Conservation (phyloP, 257 asterid genomes). For the Scutellaria galericulata region DNA sequence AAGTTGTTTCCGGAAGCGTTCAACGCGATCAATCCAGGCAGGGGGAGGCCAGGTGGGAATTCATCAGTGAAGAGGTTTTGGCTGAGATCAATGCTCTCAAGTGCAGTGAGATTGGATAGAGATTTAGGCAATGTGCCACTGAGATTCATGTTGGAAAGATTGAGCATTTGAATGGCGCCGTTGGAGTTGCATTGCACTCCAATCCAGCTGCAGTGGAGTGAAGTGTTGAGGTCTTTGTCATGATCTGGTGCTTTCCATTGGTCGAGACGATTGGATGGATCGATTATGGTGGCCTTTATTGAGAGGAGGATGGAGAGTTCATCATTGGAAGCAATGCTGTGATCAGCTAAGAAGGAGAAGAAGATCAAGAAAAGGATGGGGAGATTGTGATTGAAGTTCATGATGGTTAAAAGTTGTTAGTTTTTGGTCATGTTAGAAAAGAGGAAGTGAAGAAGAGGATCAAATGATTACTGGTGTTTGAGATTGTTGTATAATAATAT, state of each 20-base stretch:
- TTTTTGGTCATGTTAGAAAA: too few species aligned
- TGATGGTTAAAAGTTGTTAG: too few species aligned
- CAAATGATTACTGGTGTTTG: too few species aligned
- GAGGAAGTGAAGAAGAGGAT: too few species aligned
- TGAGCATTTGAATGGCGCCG: conserved; percentile 55
- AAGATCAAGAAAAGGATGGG: conserved; percentile 23
- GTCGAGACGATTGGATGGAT: conserved; percentile 58
- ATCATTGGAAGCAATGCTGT: conserved; percentile 15
- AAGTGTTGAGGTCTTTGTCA: conserved; percentile 22
- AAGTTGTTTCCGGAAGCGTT: conserved; percentile 82
- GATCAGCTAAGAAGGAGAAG: conserved; percentile 4
- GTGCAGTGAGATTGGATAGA: conserved; percentile 54
- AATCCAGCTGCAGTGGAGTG: conserved; percentile 64
- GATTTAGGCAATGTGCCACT: conserved; percentile 62
- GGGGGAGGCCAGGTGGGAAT: conserved; percentile 62
- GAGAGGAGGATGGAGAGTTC: conserved; percentile 57
- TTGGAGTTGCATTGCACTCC: conserved; percentile 69
- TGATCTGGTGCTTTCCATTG: conserved; percentile 56
- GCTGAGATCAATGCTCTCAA: conserved; percentile 66
- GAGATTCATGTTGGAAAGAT: conserved; percentile 73
- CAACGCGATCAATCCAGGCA: conserved; percentile 41
- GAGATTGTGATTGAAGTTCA: too few species aligned
- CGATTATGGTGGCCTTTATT: conserved; percentile 55
- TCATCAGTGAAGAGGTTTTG: conserved; percentile 55
- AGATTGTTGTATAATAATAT: conserved; percentile 10